Evolutionary conservation across 176 grass and related monocot species (phyloP).

Genomic region (Eleusine coracana): DNA sequence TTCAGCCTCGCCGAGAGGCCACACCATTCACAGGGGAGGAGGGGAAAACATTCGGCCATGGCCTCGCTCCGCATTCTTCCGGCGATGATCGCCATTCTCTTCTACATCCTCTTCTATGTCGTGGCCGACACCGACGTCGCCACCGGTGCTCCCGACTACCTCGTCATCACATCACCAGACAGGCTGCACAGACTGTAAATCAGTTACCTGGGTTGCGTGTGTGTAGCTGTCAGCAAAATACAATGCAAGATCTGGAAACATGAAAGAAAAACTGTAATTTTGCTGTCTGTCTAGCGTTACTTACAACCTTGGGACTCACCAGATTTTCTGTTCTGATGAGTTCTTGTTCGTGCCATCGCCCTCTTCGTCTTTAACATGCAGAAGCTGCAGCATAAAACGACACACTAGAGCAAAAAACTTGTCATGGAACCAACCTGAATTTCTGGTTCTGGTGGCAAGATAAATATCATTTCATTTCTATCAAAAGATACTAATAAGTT

Average conservation of each 20-base stretch:
- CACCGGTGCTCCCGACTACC: slow-evolving; percentile 36
- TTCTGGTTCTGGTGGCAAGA: not conserved
- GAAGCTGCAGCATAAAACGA: not conserved
- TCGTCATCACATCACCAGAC: slow-evolving; percentile 7
- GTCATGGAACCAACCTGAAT: slow-evolving; percentile 1
- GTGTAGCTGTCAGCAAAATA: slow-evolving; percentile 24
- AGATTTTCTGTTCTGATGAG: slow-evolving; percentile 2
- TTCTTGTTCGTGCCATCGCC: not conserved
- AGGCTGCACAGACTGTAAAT: slow-evolving; percentile 6
- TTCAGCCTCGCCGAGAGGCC: slow-evolving; percentile 23
- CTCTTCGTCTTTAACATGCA: not conserved
- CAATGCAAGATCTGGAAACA: slow-evolving; percentile 22
- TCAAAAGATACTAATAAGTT: slow-evolving; percentile 29
- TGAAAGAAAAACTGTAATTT: slow-evolving; percentile 19
- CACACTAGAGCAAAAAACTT: slow-evolving; percentile 2
- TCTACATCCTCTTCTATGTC: slow-evolving; percentile 51
- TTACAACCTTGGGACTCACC: slow-evolving; percentile 30
- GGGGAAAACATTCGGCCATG: slow-evolving; percentile 54
- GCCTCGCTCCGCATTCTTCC: slow-evolving; percentile 48
- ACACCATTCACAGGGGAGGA: slow-evolving; percentile 12
- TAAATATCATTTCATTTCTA: slow-evolving; percentile 42
- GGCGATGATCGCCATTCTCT: slow-evolving; percentile 18
- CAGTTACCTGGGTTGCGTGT: slow-evolving; percentile 13
- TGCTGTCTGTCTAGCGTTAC: slow-evolving; percentile 34
- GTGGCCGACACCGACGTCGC: slow-evolving; percentile 17